Evolutionary conservation across 1,284 basidiomycete species (phyloP).

Genomic region (Laetiporus sulphureus): DNA sequence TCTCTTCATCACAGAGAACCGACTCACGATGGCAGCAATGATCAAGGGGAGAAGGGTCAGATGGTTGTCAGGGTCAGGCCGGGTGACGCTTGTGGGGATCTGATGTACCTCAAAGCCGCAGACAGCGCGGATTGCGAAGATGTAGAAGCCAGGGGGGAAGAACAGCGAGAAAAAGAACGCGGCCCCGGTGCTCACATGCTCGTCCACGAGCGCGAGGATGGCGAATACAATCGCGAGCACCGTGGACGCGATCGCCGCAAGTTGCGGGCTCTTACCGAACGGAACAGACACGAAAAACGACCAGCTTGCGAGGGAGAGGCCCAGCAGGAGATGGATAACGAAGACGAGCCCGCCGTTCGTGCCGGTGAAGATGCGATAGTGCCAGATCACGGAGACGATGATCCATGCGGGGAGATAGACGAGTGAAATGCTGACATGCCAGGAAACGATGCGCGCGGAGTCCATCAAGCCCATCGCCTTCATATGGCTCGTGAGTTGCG

Average conservation of each 20-base stretch:
- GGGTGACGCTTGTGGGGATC: constrained; percentile 42
- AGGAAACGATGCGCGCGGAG: constrained; percentile 60
- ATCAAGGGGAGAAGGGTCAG: constrained; percentile 52
- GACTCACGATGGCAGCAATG: constrained; percentile 56
- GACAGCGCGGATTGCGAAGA: constrained; percentile 63
- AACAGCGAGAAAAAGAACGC: constrained; percentile 60
- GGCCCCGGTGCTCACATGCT: constrained; percentile 34
- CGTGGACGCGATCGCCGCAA: constrained; percentile 63
- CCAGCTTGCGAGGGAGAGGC: constrained; percentile 33
- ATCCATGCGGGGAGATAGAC: constrained; percentile 64
- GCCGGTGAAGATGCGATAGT: constrained; percentile 52
- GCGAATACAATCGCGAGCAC: constrained; percentile 61
- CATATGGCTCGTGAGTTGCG: constrained; percentile 56
- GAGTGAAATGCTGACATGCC: constrained; percentile 52
- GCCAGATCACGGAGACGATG: constrained; percentile 57
- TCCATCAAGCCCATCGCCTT: constrained; percentile 70
- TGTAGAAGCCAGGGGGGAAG: constrained; percentile 70
- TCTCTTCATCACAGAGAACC: neutral
- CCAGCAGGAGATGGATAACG: constrained; percentile 59
- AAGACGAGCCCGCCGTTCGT: constrained; percentile 59
- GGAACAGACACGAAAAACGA: constrained; percentile 58
- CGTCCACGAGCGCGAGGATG: constrained; percentile 57
- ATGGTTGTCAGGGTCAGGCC: constrained; percentile 52
- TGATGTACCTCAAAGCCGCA: constrained; percentile 60
- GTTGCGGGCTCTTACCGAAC: constrained; percentile 67